phyloP scores from a whole-genome alignment of 225 moss, liverwort and hornwort species.

The Pseudoscleropodium purum region DNA sequence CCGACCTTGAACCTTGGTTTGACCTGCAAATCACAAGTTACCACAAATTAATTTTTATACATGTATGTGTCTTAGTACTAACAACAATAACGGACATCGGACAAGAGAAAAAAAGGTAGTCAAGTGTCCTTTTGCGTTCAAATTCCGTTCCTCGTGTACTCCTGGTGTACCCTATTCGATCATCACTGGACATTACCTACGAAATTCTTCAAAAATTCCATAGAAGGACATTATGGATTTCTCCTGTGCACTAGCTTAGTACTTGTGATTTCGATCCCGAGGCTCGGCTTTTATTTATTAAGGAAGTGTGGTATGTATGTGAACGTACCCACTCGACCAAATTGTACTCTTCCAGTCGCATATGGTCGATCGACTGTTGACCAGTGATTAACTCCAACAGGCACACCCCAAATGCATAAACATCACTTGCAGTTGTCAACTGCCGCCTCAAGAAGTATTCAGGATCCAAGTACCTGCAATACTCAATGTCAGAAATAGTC shows the following conservation, averaged over 20 bases:
- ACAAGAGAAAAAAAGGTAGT: background rate
- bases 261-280: background rate
- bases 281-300: background rate
- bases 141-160: background rate
- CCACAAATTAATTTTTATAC: no score
- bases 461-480: constrained; percentile 43
- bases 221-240: background rate
- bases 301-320: background rate
- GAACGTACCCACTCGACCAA: constrained; percentile 37
- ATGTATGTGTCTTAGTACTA: background rate
- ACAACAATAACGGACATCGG: background rate
- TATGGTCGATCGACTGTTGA: constrained; percentile 37
- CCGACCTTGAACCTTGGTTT: constrained; percentile 35
- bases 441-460: constrained; percentile 46
- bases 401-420: constrained; percentile 40
- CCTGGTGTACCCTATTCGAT: background rate
- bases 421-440: constrained; percentile 49
- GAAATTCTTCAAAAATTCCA: background rate
- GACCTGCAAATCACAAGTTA: constrained; percentile 11
- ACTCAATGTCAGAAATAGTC: background rate
- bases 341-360: constrained; percentile 36
- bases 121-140: no score
- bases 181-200: background rate
- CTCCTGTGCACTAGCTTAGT: background rate
- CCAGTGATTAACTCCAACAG: constrained; percentile 41